Percentiles rank a stretch among this genome's conserved stretches.
Conservation (phyloP, 768 basidiomycete species). For the Suillus plorans region DNA sequence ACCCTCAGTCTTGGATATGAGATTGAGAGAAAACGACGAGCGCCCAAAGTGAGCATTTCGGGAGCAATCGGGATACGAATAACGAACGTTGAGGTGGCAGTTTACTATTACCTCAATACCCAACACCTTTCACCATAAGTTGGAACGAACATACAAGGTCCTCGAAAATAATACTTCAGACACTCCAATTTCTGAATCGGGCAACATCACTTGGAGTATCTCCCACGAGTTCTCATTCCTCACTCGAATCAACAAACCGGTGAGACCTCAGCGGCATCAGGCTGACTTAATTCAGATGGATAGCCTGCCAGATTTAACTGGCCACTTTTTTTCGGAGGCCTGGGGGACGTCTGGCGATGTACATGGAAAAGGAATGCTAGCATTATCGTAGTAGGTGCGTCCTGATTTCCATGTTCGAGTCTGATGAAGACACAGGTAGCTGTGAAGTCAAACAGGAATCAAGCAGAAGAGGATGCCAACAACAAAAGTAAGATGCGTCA, state of each 20-base stretch:
- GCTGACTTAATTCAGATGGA: not conserved
- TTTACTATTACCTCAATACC: too few species aligned
- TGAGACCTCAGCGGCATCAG: not conserved
- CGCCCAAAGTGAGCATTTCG: not conserved
- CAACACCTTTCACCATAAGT: too few species aligned
- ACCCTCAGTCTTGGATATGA: too few species aligned
- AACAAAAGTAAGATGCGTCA: slow-evolving; percentile 13
- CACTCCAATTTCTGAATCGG: too few species aligned
- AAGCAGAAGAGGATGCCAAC: slow-evolving; percentile 7
- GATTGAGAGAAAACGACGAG: too few species aligned
- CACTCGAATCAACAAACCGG: not conserved
- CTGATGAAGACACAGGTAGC: slow-evolving; percentile 6
- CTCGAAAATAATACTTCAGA: too few species aligned
- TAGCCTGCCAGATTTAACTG: slow-evolving; percentile 16
- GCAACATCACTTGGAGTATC: not conserved
- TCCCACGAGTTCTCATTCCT: not conserved
- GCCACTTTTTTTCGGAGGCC: slow-evolving; percentile 29
- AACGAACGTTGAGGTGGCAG: too few species aligned
- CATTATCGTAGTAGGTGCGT: not conserved
- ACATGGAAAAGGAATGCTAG: not conserved
- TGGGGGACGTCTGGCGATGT: slow-evolving; percentile 31
- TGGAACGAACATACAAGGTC: too few species aligned
- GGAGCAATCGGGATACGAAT: too few species aligned
- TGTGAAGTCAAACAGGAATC: slow-evolving; percentile 8
- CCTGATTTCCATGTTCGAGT: not conserved